Base-by-base conservation (phyloP, 495 filamentous ascomycete species). In the Terfezia boudieri region DNA sequence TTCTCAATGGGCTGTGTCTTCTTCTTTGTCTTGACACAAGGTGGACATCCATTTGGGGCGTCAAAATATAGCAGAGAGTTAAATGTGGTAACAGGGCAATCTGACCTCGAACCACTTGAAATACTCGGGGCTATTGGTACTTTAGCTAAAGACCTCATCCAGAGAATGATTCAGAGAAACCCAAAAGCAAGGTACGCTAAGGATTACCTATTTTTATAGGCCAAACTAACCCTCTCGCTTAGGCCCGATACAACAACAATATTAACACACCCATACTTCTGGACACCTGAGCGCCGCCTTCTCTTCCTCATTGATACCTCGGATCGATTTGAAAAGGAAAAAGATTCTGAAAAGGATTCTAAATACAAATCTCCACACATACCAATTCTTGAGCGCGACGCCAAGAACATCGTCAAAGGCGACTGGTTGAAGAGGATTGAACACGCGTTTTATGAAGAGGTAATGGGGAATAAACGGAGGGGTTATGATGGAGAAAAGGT, bases 1-100 rank as follows among this genome's bases (percentile, higher is more conserved):
- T 98, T 96, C 70, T 90, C 86, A 3, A 73, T 96, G 32, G 90
- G 90, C 8, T 85, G 94, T 49, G 87, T 96, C 50, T 95, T 93
- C 69, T 95, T 85, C 68, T 98, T 94, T 61, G 86, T 96, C 53
- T 74, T 96, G 37, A 93, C 92, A 2, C 76, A 81, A 54, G 90
- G 90, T 41, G 72, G 71, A n/a, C 90, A 98, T 69, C 90, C 92
- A 1, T 98, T 89, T 64, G 90, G 94, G 63, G 81, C 84, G 52
- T 86, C 89, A 60, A 80, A 85, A 50, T 95, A 84, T 68, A 90
- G 93, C 76, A 80, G 90, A 26, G 90, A 98, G 67, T 81, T 88
- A 59, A 96, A 96, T 67, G 95, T 96, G 57, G 84, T 93, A 53
- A 88, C 89, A 61, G 83, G 84, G 50, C 73, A 79, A 17, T 84